Percentiles rank a stretch among this genome's conserved stretches.
phyloP scores from a whole-genome alignment of 2,329 filamentous ascomycete genomes.

The Cladosporium sp. region DNA sequence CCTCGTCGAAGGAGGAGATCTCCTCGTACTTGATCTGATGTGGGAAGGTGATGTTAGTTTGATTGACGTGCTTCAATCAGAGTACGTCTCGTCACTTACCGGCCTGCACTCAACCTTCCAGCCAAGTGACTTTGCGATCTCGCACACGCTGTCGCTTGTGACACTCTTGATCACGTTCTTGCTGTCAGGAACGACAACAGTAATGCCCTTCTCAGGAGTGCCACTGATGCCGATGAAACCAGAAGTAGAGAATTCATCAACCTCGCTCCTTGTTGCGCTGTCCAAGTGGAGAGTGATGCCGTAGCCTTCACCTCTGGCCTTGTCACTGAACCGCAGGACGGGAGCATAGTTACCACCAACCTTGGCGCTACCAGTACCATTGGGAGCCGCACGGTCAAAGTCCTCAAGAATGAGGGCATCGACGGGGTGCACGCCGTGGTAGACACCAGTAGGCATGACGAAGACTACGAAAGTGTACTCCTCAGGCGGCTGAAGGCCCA shows the following conservation, averaged over 20 bases:
- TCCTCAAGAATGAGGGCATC: constrained; percentile 83
- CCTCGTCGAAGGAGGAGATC: constrained; percentile 63
- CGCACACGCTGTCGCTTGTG: constrained; percentile 72
- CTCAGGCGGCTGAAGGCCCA: constrained; percentile 80
- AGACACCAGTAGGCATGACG: constrained; percentile 87
- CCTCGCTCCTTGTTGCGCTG: constrained; percentile 73
- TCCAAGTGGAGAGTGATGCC: constrained; percentile 96
- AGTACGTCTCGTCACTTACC: constrained; percentile 40
- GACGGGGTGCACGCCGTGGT: constrained; percentile 87
- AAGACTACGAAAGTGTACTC: constrained; percentile 91
- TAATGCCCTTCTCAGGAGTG: constrained; percentile 50
- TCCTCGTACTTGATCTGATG: constrained; percentile 62
- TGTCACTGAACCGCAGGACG: constrained; percentile 81
- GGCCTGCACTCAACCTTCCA: constrained; percentile 77
- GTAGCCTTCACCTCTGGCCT: constrained; percentile 71
- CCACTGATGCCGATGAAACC: constrained; percentile 80
- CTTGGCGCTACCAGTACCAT: constrained; percentile 88
- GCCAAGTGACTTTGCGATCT: constrained; percentile 72
- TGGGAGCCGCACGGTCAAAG: constrained; percentile 89
- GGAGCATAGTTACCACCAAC: constrained; percentile 95
- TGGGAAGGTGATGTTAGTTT: background rate
- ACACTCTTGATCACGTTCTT: constrained; percentile 84
- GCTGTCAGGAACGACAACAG: constrained; percentile 81
- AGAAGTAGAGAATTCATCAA: constrained; percentile 94
- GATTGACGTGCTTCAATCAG: background rate